phyloP scores from a whole-genome alignment of 768 basidiomycete species.

The Phaeotremella skinneri region DNA sequence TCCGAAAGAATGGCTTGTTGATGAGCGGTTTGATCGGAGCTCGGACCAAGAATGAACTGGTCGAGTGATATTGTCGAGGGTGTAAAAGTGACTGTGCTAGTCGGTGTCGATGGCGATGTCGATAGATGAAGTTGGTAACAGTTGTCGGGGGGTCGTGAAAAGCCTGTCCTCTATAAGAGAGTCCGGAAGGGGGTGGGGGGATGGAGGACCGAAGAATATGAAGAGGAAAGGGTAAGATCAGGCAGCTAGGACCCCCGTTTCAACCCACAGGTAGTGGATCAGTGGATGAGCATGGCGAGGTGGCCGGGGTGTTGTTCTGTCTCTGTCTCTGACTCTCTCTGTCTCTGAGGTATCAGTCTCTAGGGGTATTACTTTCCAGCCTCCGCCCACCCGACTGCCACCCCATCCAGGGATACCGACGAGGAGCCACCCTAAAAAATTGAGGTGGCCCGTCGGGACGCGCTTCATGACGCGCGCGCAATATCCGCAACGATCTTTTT shows the following conservation, averaged over 20 bases:
- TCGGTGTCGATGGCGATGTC: neutral
- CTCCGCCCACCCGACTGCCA: neutral
- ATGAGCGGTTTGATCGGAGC: neutral
- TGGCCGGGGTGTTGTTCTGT: neutral
- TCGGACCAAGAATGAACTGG: neutral
- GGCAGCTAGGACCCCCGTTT: conserved; percentile 1
- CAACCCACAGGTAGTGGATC: neutral
- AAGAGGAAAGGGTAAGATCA: neutral
- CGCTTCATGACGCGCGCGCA: neutral
- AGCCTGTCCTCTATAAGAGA: neutral
- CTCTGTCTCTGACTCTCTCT: too few species aligned
- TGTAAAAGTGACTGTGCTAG: neutral
- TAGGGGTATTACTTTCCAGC: too few species aligned
- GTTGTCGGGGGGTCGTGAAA: neutral
- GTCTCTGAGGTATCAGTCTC: too few species aligned
- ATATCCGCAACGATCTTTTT: neutral
- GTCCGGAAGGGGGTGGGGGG: neutral
- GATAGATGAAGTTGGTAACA: neutral
- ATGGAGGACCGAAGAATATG: neutral
- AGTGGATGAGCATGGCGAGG: too few species aligned
- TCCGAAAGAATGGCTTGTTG: neutral
- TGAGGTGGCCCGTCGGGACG: neutral
- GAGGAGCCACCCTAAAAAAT: neutral
- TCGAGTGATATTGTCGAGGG: neutral
- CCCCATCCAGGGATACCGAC: neutral